These are phyloP conservation scores for Leccinellum rugosiceps DNA, from an alignment of 768 basidiomycete genomes.

Conservation along the genomic window DNA sequence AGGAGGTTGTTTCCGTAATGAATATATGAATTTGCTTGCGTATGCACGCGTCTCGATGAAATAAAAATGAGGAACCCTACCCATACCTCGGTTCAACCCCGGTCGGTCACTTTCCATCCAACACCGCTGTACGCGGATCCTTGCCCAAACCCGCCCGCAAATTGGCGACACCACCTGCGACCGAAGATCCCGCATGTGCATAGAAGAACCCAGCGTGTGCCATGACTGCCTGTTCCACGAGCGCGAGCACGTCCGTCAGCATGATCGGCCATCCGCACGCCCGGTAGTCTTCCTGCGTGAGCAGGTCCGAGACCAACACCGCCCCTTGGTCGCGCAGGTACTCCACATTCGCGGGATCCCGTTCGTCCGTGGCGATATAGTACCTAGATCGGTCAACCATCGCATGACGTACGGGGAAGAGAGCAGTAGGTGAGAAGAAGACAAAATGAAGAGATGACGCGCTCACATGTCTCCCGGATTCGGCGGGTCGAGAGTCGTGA, in stretches of 20 bases:
- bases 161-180: conserved; percentile 41
- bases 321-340: conserved; percentile 36
- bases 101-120: conserved; percentile 16
- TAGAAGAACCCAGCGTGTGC: conserved; percentile 39
- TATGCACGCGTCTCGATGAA: not conserved
- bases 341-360: conserved; percentile 29
- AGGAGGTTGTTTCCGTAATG: too few relatives aligned
- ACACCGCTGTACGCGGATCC: conserved; percentile 36
- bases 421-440: not conserved
- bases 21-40: not conserved
- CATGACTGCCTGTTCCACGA: conserved; percentile 41
- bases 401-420: not conserved
- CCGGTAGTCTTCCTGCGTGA: conserved; percentile 40
- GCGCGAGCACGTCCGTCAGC: conserved; percentile 41
- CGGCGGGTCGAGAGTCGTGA: not conserved
- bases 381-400: conserved; percentile 20
- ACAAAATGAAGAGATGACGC: not conserved
- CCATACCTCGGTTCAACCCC: too few relatives aligned
- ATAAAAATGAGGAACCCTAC: not conserved
- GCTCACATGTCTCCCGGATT: not conserved
- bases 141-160: conserved; percentile 37
- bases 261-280: conserved; percentile 41
- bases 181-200: conserved; percentile 35
- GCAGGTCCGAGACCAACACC: conserved; percentile 39
- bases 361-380: conserved; percentile 42